phyloP scores from a whole-genome alignment of 2,329 filamentous ascomycete genomes.

The Pseudogymnoascus sp. region DNA sequence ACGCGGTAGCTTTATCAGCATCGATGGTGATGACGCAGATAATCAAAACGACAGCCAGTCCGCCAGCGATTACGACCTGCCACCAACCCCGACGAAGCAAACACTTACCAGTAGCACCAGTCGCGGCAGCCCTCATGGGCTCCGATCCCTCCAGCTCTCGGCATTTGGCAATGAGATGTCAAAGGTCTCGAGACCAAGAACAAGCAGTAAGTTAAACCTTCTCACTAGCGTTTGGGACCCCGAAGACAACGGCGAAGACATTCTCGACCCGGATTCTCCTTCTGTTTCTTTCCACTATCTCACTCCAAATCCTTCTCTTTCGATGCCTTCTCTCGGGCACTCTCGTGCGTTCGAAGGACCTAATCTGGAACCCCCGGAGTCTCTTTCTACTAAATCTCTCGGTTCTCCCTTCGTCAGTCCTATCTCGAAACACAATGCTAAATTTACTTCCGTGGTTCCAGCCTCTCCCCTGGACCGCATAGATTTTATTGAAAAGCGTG shows the following conservation, averaged over 20 bases:
- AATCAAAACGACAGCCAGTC: conserved; percentile 51
- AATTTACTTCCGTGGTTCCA: conserved; percentile 43
- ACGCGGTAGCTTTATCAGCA: conserved; percentile 65
- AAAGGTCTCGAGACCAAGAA: conserved; percentile 24
- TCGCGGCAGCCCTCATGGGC: conserved; percentile 26
- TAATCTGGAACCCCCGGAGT: conserved; percentile 23
- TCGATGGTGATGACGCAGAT: conserved; percentile 64
- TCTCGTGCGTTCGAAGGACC: conserved; percentile 30
- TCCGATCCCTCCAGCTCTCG: conserved; percentile 23
- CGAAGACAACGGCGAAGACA: conserved; percentile 24
- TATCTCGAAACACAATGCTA: conserved; percentile 42
- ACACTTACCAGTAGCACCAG: conserved; percentile 25
- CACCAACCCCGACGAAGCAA: conserved; percentile 90
- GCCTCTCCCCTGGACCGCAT: conserved; percentile 54
- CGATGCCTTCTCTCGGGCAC: conserved; percentile 34
- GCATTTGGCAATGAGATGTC: conserved; percentile 22
- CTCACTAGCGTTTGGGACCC: conserved; percentile 23
- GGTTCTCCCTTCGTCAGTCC: conserved; percentile 27
- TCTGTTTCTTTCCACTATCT: conserved; percentile 30
- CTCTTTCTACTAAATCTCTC: conserved; percentile 23
- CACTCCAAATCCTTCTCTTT: conserved; percentile 29
- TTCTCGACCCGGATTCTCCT: conserved; percentile 27
- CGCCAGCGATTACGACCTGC: conserved; percentile 62
- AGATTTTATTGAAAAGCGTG: conserved; percentile 41
- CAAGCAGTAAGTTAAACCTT: conserved; percentile 31